Evolutionary conservation across 139 green algal genomes (phyloP).

Genomic region (Chlorella ohadii): DNA sequence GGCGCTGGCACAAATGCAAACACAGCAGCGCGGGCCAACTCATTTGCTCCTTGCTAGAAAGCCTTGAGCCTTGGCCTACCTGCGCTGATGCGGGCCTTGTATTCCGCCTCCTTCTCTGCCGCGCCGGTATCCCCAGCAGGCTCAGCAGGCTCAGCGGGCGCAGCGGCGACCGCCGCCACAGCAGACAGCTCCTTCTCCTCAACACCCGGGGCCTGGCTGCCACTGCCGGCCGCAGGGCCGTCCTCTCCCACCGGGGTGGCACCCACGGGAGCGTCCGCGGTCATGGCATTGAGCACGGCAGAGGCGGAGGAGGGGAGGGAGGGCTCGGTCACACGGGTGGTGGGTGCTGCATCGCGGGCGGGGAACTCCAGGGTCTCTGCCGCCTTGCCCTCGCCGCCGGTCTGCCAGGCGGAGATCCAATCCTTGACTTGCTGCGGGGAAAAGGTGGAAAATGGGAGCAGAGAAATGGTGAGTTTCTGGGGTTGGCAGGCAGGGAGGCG

Average conservation of each 20-base stretch:
- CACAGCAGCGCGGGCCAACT: too few species aligned
- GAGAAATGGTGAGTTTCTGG: too few species aligned
- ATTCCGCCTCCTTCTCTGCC: neutral
- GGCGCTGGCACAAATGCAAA: too few species aligned
- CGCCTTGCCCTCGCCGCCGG: neutral
- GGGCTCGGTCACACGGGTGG: neutral
- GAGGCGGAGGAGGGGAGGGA: neutral
- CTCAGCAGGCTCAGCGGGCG: neutral
- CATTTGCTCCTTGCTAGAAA: too few species aligned
- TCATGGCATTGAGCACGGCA: slow-evolving; percentile 14
- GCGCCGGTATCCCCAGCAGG: neutral
- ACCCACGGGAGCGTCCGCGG: slow-evolving; percentile 1
- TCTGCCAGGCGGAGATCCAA: slow-evolving; percentile 23
- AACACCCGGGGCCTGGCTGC: neutral
- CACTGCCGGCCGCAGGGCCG: too few species aligned
- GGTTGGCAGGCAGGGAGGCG: neutral
- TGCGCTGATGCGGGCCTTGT: neutral
- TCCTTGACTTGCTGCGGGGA: slow-evolving; percentile 32
- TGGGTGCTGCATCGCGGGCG: neutral
- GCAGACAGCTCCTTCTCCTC: neutral
- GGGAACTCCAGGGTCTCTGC: neutral
- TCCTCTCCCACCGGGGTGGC: neutral
- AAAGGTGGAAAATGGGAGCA: neutral
- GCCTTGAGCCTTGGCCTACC: too few species aligned
- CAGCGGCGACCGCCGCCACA: neutral